Base-by-base conservation (phyloP, 306 rosid genomes). In the Acacia crassicarpa region DNA sequence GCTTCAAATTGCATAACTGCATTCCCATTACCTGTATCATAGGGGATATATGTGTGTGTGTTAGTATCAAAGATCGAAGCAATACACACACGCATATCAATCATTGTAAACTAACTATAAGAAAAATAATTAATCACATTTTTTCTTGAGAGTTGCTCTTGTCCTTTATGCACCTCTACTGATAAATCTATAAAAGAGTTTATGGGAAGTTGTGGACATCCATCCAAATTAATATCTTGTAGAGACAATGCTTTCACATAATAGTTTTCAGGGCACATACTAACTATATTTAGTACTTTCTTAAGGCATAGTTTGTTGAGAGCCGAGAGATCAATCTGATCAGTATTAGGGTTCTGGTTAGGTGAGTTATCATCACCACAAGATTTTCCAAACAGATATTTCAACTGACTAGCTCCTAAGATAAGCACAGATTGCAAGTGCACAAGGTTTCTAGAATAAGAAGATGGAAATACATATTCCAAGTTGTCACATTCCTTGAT, bases 361-460 rank as follows among this genome's bases (percentile, higher is more conserved):
- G 56, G 35, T 20, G 25, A 69, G 33, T 58, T 4, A 35, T 67
- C 46, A 9, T 38, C 9, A 6, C 1, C 49, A 72, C 19, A 17
- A 9, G 9, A 71, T 61, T 72, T 43, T 7, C 79, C 68, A 23
- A 83, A 83, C 5, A 83, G 9, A 48, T 19, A 61, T 19, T 62
- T 62, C 69, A 83, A 27, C 41, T 61, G 32, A 8, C 41, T 63
- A 54, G 78, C 1, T 1, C 2, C 10, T 0, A 1, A 5, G 13
- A 83, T 48, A 19, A 25, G 16, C 2, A 83, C 5, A n/a, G 13
- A 51, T 51, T 77, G 14, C 56, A 83, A 49, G n/a, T 49, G 49
- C 12, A 17, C 62, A 8, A 83, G 58, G 32, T 35, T 45, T 48
- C 8, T 27, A 11, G 61, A 71, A 77, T 27, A 72, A 68, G 66